Conservation (phyloP, 1,284 basidiomycete species). For the Cryptococcus neoformans region DNA sequence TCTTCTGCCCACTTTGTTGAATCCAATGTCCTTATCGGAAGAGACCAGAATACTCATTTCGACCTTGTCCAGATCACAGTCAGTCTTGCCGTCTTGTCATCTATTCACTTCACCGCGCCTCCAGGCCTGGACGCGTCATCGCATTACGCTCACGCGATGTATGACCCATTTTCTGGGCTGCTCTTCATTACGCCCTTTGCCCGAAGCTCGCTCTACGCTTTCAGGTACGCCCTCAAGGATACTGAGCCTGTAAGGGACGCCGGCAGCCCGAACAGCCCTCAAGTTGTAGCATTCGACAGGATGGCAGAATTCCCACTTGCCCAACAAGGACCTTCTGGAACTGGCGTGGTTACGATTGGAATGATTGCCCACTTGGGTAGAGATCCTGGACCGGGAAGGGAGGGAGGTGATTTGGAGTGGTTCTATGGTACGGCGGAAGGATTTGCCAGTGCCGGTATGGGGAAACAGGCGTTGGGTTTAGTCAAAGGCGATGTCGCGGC, state of each 20-base stretch:
- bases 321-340: constrained; percentile 1
- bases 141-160: constrained; percentile 32
- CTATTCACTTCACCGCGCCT: constrained; percentile 30
- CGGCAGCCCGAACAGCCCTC: constrained; percentile 6
- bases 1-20: constrained; percentile 39
- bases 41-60: constrained; percentile 31
- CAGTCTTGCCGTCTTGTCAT: constrained; percentile 33
- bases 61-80: constrained; percentile 43
- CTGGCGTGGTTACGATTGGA: neutral
- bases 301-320: constrained; percentile 33
- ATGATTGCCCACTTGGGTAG: neutral
- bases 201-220: constrained; percentile 29
- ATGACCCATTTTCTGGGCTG: constrained; percentile 25
- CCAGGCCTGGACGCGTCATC: constrained; percentile 9
- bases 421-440: neutral
- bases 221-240: constrained; percentile 40
- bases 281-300: constrained; percentile 25
- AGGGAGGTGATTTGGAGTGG: neutral
- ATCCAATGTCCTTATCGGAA: constrained; percentile 38
- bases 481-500: neutral
- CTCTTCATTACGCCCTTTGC: constrained; percentile 35
- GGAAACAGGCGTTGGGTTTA: neutral
- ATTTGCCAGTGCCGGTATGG: neutral
- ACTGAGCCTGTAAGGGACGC: constrained; percentile 25
- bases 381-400: neutral